These are phyloP conservation scores for Jacaranda copaia DNA, from an alignment of 257 asterid genomes.

Conservation along the genomic window DNA sequence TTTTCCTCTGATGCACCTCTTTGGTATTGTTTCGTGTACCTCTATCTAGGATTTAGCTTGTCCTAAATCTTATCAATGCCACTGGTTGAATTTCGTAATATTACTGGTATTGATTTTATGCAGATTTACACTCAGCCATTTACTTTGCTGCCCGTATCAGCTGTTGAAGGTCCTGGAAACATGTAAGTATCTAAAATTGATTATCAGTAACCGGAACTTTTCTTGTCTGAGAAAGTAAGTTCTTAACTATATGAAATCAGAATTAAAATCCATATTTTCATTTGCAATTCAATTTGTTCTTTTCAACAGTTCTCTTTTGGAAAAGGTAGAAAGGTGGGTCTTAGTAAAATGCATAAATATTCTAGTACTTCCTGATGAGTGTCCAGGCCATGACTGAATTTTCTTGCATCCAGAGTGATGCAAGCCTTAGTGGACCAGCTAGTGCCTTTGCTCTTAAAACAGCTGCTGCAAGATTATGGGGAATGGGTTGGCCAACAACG, in stretches of 20 bases:
- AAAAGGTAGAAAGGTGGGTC: neutral
- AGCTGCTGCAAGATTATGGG: conserved; percentile 68
- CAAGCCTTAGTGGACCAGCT: conserved; percentile 81
- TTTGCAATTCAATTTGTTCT: neutral
- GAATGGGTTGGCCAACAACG: conserved; percentile 61
- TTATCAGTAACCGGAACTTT: neutral
- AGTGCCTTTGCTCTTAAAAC: conserved; percentile 74
- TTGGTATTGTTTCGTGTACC: neutral
- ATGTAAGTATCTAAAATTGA: conserved; percentile 51
- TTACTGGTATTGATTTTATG: conserved; percentile 18
- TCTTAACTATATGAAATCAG: neutral
- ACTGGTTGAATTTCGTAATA: neutral
- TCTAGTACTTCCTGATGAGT: too few species aligned
- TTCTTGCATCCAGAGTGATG: conserved; percentile 63
- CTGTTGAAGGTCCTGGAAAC: conserved; percentile 83
- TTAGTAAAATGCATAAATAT: too few species aligned
- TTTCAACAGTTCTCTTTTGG: neutral
- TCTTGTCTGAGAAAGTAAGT: conserved; percentile 7
- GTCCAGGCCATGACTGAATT: neutral
- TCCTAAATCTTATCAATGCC: neutral
- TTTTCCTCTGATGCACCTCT: neutral
- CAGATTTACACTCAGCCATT: conserved; percentile 80
- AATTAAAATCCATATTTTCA: neutral
- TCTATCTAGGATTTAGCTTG: neutral
- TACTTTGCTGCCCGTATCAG: conserved; percentile 72